Base-by-base conservation (phyloP, 306 rosid genomes). In the Prinsepia uniflora region DNA sequence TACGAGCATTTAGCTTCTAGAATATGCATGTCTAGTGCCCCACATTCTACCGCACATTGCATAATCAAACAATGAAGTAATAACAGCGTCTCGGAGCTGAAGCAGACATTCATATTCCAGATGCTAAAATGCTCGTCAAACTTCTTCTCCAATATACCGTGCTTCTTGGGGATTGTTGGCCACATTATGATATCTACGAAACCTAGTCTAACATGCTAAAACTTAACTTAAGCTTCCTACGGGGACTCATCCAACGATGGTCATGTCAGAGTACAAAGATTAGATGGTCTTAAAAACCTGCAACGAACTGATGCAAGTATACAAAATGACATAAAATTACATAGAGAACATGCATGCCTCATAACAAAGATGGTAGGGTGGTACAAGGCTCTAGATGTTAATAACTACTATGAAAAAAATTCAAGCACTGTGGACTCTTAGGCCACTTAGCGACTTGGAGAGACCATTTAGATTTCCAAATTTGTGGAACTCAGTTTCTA, bases 401-500 rank as follows among this genome's bases (percentile, higher is more conserved):
- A 42, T 20, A 65, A 8, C 22, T 40, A 54, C 8, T 18, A 19
- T 47, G n/a, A 50, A 18, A 5, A 44, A 10, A 2, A 56, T 67
- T 89, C 81, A 82, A 17, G 79, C 71, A 8, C 85, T 74, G 40
- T 81, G 82, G 15, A 78, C 75, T 67, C 81, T 59, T 57, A 88
- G 10, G 77, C 86, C 88, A 24, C 68, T 86, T 30, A 53, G 58
- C 22, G 91, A 79, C 70, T 82, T 85, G 45, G 75, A 17, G 49
- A 85, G 80, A 17, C 86, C 85, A 59, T 83, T 90, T 70, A 72
- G 84, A 62, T 71, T 87, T 73, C 85, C 97, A 19, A 86, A 73
- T 76, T 81, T 88, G 59, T 89, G 92, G 72, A 94, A 60, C 83
- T 88, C 91, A 0, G 78, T 70, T 84, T 94, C 95, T 8, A 89